Evolutionary conservation across 2,329 filamentous ascomycete species (phyloP), one percentile per base, ranked within the genome.

Genomic region (Claviceps monticola): DNA sequence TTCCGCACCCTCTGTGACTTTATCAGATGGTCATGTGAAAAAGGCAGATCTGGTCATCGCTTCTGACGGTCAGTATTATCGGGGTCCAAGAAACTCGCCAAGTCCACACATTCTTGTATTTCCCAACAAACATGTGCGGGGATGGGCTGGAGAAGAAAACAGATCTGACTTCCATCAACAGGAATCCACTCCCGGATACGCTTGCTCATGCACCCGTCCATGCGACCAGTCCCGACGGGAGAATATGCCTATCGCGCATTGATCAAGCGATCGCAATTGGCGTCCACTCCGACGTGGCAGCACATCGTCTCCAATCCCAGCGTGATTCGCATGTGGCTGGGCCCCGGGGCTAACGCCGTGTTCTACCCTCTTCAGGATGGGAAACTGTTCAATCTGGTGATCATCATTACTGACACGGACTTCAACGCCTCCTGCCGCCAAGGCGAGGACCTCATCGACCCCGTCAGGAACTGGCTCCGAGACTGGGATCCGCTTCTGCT

Each of bases 21-120:
- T 56, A 8, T 38, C 21, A n/a, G 43, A 43, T 38, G 55, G 54
- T 16, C 26, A 56, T 13, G 19, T 53, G 4, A 13, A 50, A 26
- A 37, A n/a, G 14, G 54, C 55, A 13, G 54, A 58, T 16, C 36
- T 57, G 37, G 44, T 58, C 16, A 48, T 57, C 19, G 54, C 50
- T 14, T 51, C 49, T 23, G 56, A 57, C 43, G 55, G 56, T 56
- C 53, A 39, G 4, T 9, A 9, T 13, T 5, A 43, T 11, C 7
- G 8, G 26, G 4, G 4, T 13, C 17, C 3, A 21, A 42, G 13
- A 19, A 42, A 42, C 11, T 19, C 5, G 14, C n/a, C 2, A n/a
- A n/a, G 6, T 39, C 16, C 14, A 39, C 14, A 16, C n/a, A 8
- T 39, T n/a, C 6, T 8, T 16, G 5, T 39, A 8, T n/a, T 19